A percentile compares a stretch with the other conserved stretches of the same genome.
phyloP scores from a whole-genome alignment of 2,329 filamentous ascomycete genomes.

The Cladosporium cucumerinum region DNA sequence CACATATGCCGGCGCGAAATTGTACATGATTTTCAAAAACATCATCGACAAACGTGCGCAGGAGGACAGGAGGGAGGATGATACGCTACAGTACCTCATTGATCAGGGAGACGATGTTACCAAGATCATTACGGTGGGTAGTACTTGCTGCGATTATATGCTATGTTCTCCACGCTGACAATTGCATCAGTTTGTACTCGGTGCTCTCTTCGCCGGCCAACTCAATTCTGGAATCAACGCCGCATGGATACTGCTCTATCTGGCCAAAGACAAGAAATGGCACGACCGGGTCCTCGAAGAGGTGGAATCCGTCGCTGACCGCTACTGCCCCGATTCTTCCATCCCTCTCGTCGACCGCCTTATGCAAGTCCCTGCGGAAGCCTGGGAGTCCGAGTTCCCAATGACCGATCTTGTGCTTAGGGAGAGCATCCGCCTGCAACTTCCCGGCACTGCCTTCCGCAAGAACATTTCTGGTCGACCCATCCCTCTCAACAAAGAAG shows the following conservation, averaged over 20 bases:
- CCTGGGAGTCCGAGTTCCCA: conserved; percentile 56
- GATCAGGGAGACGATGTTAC: conserved; percentile 49
- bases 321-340: conserved; percentile 38
- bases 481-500: conserved; percentile 42
- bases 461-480: conserved; percentile 49
- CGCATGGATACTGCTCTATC: conserved; percentile 51
- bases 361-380: conserved; percentile 46
- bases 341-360: conserved; percentile 40
- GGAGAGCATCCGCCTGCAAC: conserved; percentile 53
- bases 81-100: conserved; percentile 53
- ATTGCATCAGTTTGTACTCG: conserved; percentile 48
- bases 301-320: conserved; percentile 45
- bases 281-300: conserved; percentile 44
- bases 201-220: conserved; percentile 54
- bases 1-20: conserved; percentile 43
- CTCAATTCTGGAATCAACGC: conserved; percentile 57
- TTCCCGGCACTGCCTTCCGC: conserved; percentile 50
- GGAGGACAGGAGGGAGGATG: conserved; percentile 44
- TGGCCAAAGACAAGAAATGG: conserved; percentile 50
- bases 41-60: conserved; percentile 48
- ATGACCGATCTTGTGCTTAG: conserved; percentile 51
- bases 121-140: conserved; percentile 42
- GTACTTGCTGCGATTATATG: neutral
- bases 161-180: neutral
- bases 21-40: conserved; percentile 50